phyloP scores from a whole-genome alignment of 768 basidiomycete species.

The Rhodotorula kratochvilovae region DNA sequence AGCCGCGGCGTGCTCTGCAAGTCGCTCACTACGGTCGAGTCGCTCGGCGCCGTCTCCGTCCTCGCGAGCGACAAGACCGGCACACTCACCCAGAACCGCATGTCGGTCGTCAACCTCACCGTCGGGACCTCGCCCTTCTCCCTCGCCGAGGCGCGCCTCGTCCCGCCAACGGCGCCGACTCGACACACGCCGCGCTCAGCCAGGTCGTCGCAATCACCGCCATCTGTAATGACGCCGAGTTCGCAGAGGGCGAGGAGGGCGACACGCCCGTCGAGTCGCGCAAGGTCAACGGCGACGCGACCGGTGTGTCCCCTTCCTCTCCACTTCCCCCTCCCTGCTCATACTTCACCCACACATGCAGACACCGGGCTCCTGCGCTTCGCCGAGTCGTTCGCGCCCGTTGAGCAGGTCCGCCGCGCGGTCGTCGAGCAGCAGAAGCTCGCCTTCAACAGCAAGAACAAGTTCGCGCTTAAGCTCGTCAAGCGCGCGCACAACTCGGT shows the following conservation, averaged over 20 bases:
- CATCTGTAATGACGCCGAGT: conserved; percentile 56
- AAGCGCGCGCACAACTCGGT: not conserved
- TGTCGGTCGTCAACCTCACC: conserved; percentile 56
- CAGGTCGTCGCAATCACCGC: conserved; percentile 49
- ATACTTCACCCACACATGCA: not conserved
- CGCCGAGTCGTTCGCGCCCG: conserved; percentile 42
- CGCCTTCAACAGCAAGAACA: conserved; percentile 53
- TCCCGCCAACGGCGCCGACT: not conserved
- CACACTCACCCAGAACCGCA: conserved; percentile 60
- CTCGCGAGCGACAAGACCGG: conserved; percentile 63
- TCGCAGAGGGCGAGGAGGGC: conserved; percentile 44
- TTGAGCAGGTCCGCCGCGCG: conserved; percentile 32
- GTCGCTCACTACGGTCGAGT: conserved; percentile 63
- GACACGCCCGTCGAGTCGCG: conserved; percentile 43
- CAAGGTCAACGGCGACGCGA: conserved; percentile 56
- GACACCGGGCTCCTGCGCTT: conserved; percentile 60
- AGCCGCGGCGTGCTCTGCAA: conserved; percentile 52
- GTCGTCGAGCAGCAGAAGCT: conserved; percentile 48
- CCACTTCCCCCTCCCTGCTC: not conserved
- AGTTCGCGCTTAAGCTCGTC: conserved; percentile 56
- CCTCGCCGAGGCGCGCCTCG: not conserved
- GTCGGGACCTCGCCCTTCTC: conserved; percentile 41
- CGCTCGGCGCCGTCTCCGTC: conserved; percentile 61
- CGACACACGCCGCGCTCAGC: conserved; percentile 15
- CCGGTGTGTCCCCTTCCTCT: conserved; percentile 35